Base-by-base conservation (phyloP, 192 early-diverging fungal genomes). In the Coemansia umbellata region DNA sequence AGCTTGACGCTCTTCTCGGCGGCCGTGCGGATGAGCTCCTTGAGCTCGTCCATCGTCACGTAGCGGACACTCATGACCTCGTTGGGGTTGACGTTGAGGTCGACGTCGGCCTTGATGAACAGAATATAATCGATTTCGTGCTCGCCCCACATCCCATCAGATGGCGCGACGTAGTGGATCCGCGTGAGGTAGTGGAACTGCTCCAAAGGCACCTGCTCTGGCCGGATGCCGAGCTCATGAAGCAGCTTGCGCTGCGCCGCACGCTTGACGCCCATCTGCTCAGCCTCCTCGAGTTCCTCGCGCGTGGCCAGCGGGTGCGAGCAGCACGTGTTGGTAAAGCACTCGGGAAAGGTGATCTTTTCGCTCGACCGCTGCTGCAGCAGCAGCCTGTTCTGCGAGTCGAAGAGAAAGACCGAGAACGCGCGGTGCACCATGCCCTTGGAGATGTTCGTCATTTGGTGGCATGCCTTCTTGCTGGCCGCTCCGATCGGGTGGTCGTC, bases 251-350 rank as follows among this genome's bases (percentile, higher is more conserved):
- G 80, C 70, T 89, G 87, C 37, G 93, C 96, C 23, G 96, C 96
- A 9, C 83, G 77, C 45, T 89, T 80, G 26, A 88, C 94, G 37
- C 92, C 94, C 53, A 86, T 64, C 68, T 92, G 92, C 14, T 83
- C 81, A 35, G 74, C 60, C 63, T 93, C 91, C 84, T 62, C 84
- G 42, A 95, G 74, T 69, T 96, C 96, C 8, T 79, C 72, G 8
- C 81, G 57, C 14, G 68, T 81, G 60, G 88, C 87, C 53, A 99
- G 82, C 13, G 96, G 96, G 64, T 99, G 96, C 22, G 92, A 94
- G 78, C 96, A 99, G 77, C 96, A 99, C 5, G 96, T 97, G 80
- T 99, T 99, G 52, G 96, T 99, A 74, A 80, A 99, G 78, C 85
- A 87, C 36, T 87, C 85, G 8, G 96, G 96, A 75, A 99, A 99